Conservation (phyloP, 225 moss, liverwort and hornwort genomes). For the Physcomitrellopsis africana region DNA sequence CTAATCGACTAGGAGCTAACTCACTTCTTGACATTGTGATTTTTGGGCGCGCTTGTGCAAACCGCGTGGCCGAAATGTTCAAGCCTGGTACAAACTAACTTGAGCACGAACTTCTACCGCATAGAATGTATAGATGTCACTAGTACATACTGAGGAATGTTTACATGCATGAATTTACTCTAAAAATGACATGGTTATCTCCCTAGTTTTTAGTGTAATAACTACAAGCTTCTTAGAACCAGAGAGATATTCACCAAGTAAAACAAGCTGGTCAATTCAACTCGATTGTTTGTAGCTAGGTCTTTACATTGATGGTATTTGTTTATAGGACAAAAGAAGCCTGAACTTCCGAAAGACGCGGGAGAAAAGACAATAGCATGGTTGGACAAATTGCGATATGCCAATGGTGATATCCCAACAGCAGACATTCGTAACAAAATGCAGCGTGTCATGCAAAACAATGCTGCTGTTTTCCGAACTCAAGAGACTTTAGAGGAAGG, state of each 20-base stretch:
- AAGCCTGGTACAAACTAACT: slow-evolving; percentile 64
- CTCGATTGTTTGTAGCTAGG: not conserved
- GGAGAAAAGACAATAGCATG: slow-evolving; percentile 90
- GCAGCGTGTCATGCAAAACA: slow-evolving; percentile 89
- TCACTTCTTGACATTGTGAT: slow-evolving; percentile 51
- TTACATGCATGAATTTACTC: not conserved
- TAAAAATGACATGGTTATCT: not conserved
- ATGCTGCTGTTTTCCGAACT: slow-evolving; percentile 92
- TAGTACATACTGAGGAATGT: too few relatives aligned
- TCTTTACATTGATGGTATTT: not conserved
- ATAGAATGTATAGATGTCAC: too few relatives aligned
- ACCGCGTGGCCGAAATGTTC: slow-evolving; percentile 70
- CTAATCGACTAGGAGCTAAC: slow-evolving; percentile 94
- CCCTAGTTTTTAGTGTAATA: not conserved
- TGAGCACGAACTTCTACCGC: not conserved
- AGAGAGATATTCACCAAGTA: too few relatives aligned
- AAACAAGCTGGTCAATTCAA: not conserved
- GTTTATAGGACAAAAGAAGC: slow-evolving; percentile 65
- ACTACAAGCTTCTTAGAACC: too few relatives aligned
- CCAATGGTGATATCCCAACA: slow-evolving; percentile 75
- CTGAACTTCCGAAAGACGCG: slow-evolving; percentile 69
- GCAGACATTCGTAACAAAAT: slow-evolving; percentile 69
- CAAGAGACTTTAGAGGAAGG: slow-evolving; percentile 80
- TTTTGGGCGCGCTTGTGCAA: slow-evolving; percentile 59
- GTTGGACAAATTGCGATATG: slow-evolving; percentile 88